Conservation (phyloP, 192 early-diverging fungal species). For the Umbelopsis ramanniana region DNA sequence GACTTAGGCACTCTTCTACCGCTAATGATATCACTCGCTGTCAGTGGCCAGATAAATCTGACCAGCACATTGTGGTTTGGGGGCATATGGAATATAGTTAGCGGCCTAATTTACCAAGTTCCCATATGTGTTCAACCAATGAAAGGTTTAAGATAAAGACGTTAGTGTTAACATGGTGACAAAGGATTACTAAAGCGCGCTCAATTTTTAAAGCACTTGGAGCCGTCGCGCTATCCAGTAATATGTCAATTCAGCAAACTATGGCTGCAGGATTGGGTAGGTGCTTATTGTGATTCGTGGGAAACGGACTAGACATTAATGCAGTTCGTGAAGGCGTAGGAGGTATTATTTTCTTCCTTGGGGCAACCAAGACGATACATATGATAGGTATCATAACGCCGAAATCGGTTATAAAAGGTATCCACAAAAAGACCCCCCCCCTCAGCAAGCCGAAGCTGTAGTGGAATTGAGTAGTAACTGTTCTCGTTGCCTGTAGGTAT, state of each 20-base stretch:
- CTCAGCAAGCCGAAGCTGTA: background rate
- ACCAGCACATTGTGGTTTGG: constrained; percentile 84
- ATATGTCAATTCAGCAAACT: constrained; percentile 70
- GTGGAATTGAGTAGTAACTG: background rate
- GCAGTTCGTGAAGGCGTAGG: constrained; percentile 51
- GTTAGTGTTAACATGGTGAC: background rate
- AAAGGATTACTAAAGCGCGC: background rate
- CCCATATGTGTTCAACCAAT: constrained; percentile 94
- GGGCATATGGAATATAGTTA: constrained; percentile 86
- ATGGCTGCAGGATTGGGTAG: constrained; percentile 66
- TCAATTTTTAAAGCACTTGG: constrained; percentile 62
- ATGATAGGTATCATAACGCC: constrained; percentile 73
- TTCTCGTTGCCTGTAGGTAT: constrained; percentile 39
- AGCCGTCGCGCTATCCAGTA: constrained; percentile 75
- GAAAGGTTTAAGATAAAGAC: constrained; percentile 63
- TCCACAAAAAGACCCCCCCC: background rate
- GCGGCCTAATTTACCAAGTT: constrained; percentile 75
- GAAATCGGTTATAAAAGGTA: constrained; percentile 71
- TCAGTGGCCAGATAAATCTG: constrained; percentile 74
- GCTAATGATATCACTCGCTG: constrained; percentile 80
- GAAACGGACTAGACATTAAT: background rate
- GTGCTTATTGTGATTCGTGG: background rate
- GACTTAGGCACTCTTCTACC: constrained; percentile 59
- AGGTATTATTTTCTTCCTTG: constrained; percentile 65
- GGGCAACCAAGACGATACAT: constrained; percentile 69